Percentiles rank a stretch among this genome's conserved stretches.
Conservation (phyloP, 306 rosid species). For the Rosa chinensis region DNA sequence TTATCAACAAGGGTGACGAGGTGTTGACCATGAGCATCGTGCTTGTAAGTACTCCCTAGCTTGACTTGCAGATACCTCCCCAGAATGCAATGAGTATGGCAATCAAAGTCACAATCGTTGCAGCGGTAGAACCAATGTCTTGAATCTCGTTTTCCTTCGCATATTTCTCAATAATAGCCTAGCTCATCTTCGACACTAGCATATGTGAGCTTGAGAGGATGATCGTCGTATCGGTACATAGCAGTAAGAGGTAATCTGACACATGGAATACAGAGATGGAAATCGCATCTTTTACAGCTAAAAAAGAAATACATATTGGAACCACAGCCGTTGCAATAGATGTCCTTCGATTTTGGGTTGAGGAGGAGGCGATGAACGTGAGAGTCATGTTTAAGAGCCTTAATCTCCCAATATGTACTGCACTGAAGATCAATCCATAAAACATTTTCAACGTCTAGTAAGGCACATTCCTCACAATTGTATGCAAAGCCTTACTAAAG, state of each 20-base stretch:
- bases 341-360: no score
- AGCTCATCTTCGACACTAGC: no score
- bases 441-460: background rate
- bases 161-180: background rate
- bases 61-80: constrained; percentile 5
- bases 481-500: background rate
- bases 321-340: background rate
- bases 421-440: background rate
- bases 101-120: background rate
- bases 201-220: constrained; percentile 12
- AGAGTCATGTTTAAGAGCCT: background rate
- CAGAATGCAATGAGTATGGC: background rate
- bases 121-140: background rate
- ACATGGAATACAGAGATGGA: constrained; percentile 1
- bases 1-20: background rate
- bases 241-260: background rate
- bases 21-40: background rate
- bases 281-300: background rate
- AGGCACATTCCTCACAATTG: background rate
- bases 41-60: constrained; percentile 2
- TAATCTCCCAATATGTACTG: background rate
- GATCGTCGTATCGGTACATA: background rate
- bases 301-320: background rate
- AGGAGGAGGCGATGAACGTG: background rate
- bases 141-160: background rate